phyloP scores from a whole-genome alignment of 2,329 filamentous ascomycete genomes.

The Colletotrichum lindemuthianum region DNA sequence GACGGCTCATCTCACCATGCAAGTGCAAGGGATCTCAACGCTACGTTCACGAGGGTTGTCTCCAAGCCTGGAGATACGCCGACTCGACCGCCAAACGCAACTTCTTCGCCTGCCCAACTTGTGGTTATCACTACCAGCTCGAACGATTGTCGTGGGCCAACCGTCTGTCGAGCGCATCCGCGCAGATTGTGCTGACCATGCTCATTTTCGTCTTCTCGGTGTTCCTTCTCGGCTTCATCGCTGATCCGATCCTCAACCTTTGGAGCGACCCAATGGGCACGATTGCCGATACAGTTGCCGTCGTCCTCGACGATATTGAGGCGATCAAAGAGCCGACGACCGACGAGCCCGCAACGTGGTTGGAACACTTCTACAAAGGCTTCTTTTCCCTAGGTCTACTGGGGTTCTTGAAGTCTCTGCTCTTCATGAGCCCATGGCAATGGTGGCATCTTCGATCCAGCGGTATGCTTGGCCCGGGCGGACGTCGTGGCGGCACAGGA shows the following conservation, averaged over 20 bases:
- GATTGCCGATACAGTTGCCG: conserved; percentile 62
- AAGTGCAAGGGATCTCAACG: conserved; percentile 92
- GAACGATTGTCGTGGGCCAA: conserved; percentile 80
- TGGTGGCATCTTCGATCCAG: conserved; percentile 78
- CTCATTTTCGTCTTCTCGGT: conserved; percentile 76
- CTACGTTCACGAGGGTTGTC: conserved; percentile 93
- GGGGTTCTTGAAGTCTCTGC: conserved; percentile 83
- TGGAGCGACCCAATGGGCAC: conserved; percentile 82
- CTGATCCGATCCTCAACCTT: conserved; percentile 90
- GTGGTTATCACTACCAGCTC: conserved; percentile 83
- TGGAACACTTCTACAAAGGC: conserved; percentile 87
- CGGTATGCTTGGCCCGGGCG: conserved; percentile 62
- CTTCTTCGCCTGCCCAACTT: conserved; percentile 90
- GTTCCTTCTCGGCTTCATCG: conserved; percentile 89
- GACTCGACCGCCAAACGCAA: conserved; percentile 73
- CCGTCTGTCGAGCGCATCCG: conserved; percentile 71
- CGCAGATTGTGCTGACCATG: conserved; percentile 77
- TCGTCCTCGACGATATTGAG: conserved; percentile 54
- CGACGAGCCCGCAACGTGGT: conserved; percentile 71
- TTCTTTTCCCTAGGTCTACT: conserved; percentile 89
- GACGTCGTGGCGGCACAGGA: conserved; percentile 70
- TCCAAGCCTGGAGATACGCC: conserved; percentile 83
- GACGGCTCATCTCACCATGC: conserved; percentile 87
- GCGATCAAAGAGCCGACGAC: conserved; percentile 42
- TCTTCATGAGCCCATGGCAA: conserved; percentile 79